Conservation (phyloP, 495 filamentous ascomycete species). For the Penicillium turbatum region DNA sequence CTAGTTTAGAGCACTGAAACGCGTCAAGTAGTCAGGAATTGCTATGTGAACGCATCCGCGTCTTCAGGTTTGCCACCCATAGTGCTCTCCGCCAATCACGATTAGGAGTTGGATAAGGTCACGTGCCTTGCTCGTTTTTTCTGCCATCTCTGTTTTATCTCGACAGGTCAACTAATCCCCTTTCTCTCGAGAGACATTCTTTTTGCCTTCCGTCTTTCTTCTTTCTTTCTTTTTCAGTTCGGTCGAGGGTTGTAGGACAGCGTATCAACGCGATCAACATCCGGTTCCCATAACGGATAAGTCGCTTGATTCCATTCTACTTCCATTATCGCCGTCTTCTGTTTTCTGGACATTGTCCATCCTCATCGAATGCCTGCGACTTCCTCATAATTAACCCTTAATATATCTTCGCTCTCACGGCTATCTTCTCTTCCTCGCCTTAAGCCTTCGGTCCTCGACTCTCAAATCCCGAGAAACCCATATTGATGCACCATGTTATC, state of each 20-base stretch:
- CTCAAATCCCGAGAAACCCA: neutral
- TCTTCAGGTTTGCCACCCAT: slow-evolving; percentile 6
- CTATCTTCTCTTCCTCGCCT: slow-evolving; percentile 6
- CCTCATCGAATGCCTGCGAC: neutral
- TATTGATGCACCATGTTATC: slow-evolving; percentile 39
- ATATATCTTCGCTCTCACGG: neutral
- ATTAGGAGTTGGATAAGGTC: slow-evolving; percentile 5
- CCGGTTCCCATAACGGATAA: neutral
- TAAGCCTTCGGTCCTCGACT: neutral
- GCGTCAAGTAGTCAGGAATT: neutral
- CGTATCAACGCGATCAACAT: slow-evolving; percentile 10
- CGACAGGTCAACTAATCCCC: slow-evolving; percentile 12
- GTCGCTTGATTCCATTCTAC: neutral
- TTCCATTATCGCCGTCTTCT: neutral
- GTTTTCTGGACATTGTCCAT: neutral
- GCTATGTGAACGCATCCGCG: neutral
- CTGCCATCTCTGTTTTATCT: slow-evolving; percentile 13
- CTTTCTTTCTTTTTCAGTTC: slow-evolving; percentile 11
- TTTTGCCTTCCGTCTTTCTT: slow-evolving; percentile 16
- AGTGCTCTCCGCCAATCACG: slow-evolving; percentile 20
- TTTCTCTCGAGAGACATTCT: slow-evolving; percentile 10
- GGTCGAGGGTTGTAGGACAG: slow-evolving; percentile 33
- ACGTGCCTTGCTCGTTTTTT: slow-evolving; percentile 28
- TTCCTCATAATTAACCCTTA: slow-evolving; percentile 6
- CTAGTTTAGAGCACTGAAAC: neutral